A percentile compares a stretch with the other conserved stretches of the same genome.
phyloP scores from a whole-genome alignment of 352 stramenopile species.

The Globisporangium cystogenes region DNA sequence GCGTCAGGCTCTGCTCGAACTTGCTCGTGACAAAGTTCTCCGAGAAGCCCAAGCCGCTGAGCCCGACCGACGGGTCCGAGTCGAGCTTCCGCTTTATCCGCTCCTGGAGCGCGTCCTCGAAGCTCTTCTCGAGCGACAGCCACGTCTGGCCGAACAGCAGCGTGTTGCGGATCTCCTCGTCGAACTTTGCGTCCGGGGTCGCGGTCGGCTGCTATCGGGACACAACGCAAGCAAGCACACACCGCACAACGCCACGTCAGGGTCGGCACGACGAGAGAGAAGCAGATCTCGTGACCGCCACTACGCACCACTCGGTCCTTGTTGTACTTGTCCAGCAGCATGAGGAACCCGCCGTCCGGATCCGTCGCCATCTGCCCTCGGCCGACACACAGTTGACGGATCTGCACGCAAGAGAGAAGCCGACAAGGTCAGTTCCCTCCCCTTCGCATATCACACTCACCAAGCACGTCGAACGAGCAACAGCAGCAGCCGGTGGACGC shows the following conservation, averaged over 20 bases:
- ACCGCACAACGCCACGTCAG: conserved; percentile 5
- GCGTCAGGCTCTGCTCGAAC: conserved; percentile 83
- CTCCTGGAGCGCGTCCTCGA: conserved; percentile 85
- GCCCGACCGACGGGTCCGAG: conserved; percentile 24
- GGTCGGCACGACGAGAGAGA: neutral
- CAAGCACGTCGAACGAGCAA: too few relatives aligned
- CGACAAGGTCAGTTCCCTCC: too few relatives aligned
- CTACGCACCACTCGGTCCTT: conserved; percentile 53
- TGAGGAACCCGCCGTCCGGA: conserved; percentile 75
- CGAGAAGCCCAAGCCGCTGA: conserved; percentile 54
- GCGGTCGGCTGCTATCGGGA: conserved; percentile 24
- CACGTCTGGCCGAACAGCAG: conserved; percentile 85
- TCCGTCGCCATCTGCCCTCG: conserved; percentile 83
- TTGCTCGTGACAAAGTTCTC: conserved; percentile 80
- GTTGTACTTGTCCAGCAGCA: conserved; percentile 83
- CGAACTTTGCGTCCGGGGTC: conserved; percentile 52
- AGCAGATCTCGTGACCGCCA: neutral
- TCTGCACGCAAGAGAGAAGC: conserved; percentile 28
- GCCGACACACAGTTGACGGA: conserved; percentile 75
- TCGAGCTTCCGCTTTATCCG: conserved; percentile 78
- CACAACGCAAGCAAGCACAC: conserved; percentile 1
- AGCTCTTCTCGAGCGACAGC: conserved; percentile 86
- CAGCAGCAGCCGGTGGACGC: conserved; percentile 1
- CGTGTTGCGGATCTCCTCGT: conserved; percentile 83
- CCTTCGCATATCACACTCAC: too few relatives aligned